Percentiles rank a stretch among this genome's conserved stretches.
phyloP scores from a whole-genome alignment of 768 basidiomycete species.

The Clitopilus passeckerianus region DNA sequence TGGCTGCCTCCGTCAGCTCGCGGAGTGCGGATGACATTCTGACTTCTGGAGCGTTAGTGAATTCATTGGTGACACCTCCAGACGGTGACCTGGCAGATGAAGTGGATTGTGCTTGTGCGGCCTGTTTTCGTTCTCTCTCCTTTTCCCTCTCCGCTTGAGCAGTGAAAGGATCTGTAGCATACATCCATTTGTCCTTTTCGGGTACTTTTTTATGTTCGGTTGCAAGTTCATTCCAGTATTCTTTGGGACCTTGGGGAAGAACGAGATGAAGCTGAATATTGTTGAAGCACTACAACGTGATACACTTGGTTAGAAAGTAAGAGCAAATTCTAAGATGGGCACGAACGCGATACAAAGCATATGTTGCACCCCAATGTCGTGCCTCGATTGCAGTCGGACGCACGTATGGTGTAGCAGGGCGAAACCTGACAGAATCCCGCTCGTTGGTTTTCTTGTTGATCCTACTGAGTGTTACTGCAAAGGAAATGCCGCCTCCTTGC shows the following conservation, averaged over 20 bases:
- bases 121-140: conserved; percentile 47
- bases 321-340: conserved; percentile 5
- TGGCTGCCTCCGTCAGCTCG: conserved; percentile 74
- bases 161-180: conserved; percentile 79
- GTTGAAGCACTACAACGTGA: conserved; percentile 59
- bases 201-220: conserved; percentile 63
- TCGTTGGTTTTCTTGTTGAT: conserved; percentile 69
- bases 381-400: conserved; percentile 73
- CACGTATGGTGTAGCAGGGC: conserved; percentile 67
- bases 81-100: conserved; percentile 14
- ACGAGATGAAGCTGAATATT: conserved; percentile 66
- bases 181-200: conserved; percentile 81
- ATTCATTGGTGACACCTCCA: conserved; percentile 26
- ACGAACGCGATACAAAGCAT: conserved; percentile 83
- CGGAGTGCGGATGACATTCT: conserved; percentile 76
- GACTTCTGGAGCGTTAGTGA: conserved; percentile 62
- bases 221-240: conserved; percentile 82
- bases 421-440: conserved; percentile 63
- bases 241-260: conserved; percentile 78
- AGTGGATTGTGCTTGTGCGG: background rate
- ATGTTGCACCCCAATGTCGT: conserved; percentile 88
- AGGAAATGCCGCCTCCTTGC: conserved; percentile 50
- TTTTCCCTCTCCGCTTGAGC: conserved; percentile 59
- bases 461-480: conserved; percentile 61
- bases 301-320: conserved; percentile 20